phyloP scores from a whole-genome alignment of 2,329 filamentous ascomycete genomes.

The Fusarium zealandicum region DNA sequence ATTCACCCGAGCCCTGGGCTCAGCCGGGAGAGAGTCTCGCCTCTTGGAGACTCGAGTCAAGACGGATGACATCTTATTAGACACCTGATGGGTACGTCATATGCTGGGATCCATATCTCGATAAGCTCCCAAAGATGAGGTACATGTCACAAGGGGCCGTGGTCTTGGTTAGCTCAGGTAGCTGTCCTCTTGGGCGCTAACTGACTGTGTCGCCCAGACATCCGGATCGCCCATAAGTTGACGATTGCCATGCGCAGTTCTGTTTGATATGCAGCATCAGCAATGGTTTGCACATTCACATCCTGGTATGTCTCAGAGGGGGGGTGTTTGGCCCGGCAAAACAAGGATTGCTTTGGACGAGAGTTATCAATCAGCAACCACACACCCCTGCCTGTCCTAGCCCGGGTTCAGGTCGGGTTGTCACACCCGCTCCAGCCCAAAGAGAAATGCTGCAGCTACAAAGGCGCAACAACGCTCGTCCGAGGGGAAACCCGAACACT shows the following conservation, averaged over 20 bases:
- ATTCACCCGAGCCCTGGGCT: neutral
- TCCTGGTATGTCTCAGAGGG: neutral
- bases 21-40: conserved; percentile 2
- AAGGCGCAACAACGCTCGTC: neutral
- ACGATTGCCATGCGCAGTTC: neutral
- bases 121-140: conserved; percentile 10
- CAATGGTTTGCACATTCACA: neutral
- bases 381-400: too few relatives aligned
- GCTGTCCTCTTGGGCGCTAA: conserved; percentile 13
- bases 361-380: conserved; percentile 19
- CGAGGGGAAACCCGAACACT: neutral
- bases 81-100: conserved; percentile 13
- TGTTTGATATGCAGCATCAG: neutral
- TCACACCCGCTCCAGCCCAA: too few relatives aligned
- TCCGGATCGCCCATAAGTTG: neutral
- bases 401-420: neutral
- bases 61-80: too few relatives aligned
- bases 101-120: neutral
- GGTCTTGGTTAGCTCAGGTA: neutral
- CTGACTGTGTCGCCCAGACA: neutral
- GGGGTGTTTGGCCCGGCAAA: neutral
- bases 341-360: conserved; percentile 5
- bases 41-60: conserved; percentile 18
- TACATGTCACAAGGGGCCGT: conserved; percentile 11
- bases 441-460: too few relatives aligned